These are phyloP conservation scores for Pleurotus salmoneostramineus DNA, from an alignment of 768 basidiomycete genomes.

Conservation along the genomic window DNA sequence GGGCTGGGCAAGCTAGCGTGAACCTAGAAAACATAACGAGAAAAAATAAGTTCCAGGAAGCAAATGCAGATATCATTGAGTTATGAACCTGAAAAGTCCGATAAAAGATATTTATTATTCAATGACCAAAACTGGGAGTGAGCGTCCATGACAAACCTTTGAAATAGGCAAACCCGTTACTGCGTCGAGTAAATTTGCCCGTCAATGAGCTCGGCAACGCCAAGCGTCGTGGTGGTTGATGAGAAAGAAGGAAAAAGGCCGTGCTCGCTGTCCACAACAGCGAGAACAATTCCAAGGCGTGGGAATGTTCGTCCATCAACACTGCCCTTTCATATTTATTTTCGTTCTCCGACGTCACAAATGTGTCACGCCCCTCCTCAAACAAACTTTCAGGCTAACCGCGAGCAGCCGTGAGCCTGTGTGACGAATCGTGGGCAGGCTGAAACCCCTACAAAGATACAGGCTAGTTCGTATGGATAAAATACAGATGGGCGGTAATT, in stretches of 20 bases:
- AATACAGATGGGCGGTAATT: too few relatives aligned
- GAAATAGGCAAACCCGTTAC: background rate
- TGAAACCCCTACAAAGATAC: too few relatives aligned
- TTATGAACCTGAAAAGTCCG: constrained; percentile 9
- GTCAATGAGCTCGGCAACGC: background rate
- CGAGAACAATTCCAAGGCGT: constrained; percentile 7
- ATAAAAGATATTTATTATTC: constrained; percentile 9
- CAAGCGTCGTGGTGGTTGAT: constrained; percentile 1
- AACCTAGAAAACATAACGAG: constrained; percentile 3
- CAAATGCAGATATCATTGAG: background rate
- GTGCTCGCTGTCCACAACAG: constrained; percentile 2
- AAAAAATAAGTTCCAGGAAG: constrained; percentile 1
- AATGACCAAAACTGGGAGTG: background rate
- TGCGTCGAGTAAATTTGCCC: background rate
- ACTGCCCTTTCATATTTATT: constrained; percentile 8
- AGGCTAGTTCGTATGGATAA: constrained; percentile 29
- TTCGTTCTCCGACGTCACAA: constrained; percentile 5
- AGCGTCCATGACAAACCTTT: background rate
- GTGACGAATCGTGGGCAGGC: too few relatives aligned
- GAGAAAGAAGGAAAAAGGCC: constrained; percentile 1
- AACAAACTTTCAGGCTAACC: too few relatives aligned
- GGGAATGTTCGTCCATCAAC: constrained; percentile 7
- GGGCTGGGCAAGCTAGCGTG: background rate
- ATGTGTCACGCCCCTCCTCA: background rate
- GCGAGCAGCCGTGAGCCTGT: too few relatives aligned